phyloP scores from a whole-genome alignment of 129 eudicot genomes.

The Pittosporum tobira region DNA sequence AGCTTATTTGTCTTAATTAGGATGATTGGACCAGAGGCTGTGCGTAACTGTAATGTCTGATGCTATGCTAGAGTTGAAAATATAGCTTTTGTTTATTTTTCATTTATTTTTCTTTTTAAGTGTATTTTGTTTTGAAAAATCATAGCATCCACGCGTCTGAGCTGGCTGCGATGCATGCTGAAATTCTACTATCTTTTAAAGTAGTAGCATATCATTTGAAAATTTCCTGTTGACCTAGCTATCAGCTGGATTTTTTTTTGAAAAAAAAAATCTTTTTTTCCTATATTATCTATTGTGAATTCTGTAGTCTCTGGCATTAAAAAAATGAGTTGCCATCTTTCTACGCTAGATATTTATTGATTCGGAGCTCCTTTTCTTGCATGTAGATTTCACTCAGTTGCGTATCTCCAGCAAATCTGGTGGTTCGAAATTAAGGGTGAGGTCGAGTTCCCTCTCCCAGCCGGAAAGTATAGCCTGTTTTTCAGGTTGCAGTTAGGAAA shows the following conservation, averaged over 20 bases:
- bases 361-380: slow-evolving; percentile 8
- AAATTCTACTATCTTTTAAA: no score
- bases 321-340: neutral
- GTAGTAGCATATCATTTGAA: no score
- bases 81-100: no score
- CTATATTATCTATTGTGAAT: neutral
- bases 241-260: neutral
- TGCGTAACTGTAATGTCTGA: no score
- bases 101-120: no score
- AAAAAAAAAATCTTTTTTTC: neutral
- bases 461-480: slow-evolving; percentile 64
- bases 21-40: no score
- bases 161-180: no score
- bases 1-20: no score
- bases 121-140: no score
- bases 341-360: neutral
- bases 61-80: no score
- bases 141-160: no score
- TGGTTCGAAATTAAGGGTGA: slow-evolving; percentile 91
- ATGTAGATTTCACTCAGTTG: slow-evolving; percentile 54
- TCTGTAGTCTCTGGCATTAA: neutral
- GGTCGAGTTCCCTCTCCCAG: slow-evolving; percentile 83
- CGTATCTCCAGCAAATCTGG: slow-evolving; percentile 95
- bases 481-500: slow-evolving; percentile 72
- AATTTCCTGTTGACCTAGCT: neutral